Percentiles rank a stretch among this genome's conserved stretches.
These are phyloP conservation scores for Evansstolkia leycettana DNA, from an alignment of 495 filamentous ascomycete species.

Conservation along the genomic window DNA sequence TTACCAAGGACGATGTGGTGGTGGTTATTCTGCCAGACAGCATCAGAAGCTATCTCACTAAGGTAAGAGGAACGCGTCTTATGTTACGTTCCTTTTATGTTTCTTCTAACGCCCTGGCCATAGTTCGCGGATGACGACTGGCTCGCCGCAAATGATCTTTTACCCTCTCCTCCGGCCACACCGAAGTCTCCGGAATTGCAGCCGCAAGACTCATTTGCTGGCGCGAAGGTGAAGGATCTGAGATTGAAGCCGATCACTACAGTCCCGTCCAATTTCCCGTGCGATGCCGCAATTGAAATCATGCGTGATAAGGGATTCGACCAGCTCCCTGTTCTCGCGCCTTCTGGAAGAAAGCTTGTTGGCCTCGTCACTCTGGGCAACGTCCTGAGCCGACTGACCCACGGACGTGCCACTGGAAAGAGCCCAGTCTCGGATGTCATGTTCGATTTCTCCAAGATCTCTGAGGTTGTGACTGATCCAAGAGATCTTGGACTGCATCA, in stretches of 20 bases:
- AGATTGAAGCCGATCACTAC: constrained; percentile 88
- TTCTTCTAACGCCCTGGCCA: constrained; percentile 2
- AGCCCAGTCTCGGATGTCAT: constrained; percentile 78
- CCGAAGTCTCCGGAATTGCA: constrained; percentile 27
- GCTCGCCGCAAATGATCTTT: constrained; percentile 88
- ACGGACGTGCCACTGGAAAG: constrained; percentile 58
- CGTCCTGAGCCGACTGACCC: constrained; percentile 76
- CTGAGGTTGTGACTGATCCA: constrained; percentile 80
- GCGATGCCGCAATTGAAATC: constrained; percentile 80
- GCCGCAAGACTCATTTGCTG: constrained; percentile 43
- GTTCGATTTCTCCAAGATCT: constrained; percentile 82
- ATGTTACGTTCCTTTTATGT: background rate
- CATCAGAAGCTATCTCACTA: constrained; percentile 95
- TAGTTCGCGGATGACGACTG: constrained; percentile 95
- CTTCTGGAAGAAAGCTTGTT: constrained; percentile 57
- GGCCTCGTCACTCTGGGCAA: constrained; percentile 92
- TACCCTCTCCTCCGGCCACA: constrained; percentile 43
- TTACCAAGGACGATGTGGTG: constrained; percentile 67
- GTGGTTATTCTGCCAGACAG: constrained; percentile 91
- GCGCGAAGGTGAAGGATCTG: constrained; percentile 65
- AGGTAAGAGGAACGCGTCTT: constrained; percentile 32
- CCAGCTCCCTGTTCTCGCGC: constrained; percentile 78
- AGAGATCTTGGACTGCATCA: constrained; percentile 37
- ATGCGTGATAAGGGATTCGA: constrained; percentile 98
- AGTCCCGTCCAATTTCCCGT: constrained; percentile 51